These are phyloP conservation scores for Eragrostis curvula DNA, from an alignment of 176 grass and related monocot genomes.

Conservation along the genomic window DNA sequence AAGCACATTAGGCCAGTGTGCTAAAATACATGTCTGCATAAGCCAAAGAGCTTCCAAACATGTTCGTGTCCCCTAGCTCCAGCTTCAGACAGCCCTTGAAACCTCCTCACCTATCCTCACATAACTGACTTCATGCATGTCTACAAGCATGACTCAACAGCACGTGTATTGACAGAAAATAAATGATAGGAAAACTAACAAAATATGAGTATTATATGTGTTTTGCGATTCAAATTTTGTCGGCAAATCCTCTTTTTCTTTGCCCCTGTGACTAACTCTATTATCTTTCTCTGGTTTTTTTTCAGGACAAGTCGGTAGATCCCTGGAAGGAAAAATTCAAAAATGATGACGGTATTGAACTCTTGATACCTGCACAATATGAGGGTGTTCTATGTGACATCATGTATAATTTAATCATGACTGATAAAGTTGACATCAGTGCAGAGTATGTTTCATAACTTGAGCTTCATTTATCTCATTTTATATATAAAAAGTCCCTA, in stretches of 20 bases:
- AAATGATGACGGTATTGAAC: background rate
- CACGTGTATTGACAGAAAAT: too few species aligned
- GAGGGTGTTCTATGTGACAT: background rate
- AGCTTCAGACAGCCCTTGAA: too few species aligned
- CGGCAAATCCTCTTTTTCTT: background rate
- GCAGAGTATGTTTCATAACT: background rate
- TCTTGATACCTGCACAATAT: background rate
- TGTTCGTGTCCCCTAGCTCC: too few species aligned
- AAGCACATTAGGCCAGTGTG: too few species aligned
- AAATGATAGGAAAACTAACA: too few species aligned
- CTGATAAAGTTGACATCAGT: background rate
- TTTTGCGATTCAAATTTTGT: background rate
- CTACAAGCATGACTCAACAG: too few species aligned
- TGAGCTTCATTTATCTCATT: background rate
- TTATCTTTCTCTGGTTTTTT: background rate
- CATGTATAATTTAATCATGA: fast-evolving
- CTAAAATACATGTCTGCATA: too few species aligned
- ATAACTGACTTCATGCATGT: too few species aligned
- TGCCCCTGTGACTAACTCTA: background rate
- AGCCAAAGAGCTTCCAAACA: too few species aligned
- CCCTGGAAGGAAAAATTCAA: background rate
- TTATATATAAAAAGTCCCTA: background rate
- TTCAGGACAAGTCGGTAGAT: background rate
- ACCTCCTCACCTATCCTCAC: too few species aligned
- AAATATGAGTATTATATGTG: too few species aligned